Conservation (phyloP, 2,329 filamentous ascomycete genomes). For the Cladophialophora psammophila region DNA sequence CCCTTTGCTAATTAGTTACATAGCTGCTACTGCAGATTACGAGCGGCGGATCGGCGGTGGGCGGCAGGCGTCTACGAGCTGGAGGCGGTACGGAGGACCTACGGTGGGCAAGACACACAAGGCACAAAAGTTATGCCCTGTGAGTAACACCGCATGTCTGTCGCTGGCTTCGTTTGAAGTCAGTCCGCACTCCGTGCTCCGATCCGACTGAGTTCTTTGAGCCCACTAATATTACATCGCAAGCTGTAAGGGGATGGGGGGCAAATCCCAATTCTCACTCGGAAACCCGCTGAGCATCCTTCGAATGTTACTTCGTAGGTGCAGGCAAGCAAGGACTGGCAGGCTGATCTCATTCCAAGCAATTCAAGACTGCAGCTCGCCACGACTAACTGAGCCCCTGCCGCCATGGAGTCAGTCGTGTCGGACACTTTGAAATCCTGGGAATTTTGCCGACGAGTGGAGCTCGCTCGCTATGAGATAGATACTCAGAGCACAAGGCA, state of each 20-base stretch:
- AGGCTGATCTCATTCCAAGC: background rate
- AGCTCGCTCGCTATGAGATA: background rate
- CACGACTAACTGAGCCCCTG: background rate
- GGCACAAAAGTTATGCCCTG: slow-evolving; percentile 6
- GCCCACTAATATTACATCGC: background rate
- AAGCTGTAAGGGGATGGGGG: background rate
- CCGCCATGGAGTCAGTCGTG: background rate
- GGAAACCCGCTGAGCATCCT: background rate
- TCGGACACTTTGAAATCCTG: background rate
- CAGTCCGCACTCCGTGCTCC: background rate
- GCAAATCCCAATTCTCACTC: background rate
- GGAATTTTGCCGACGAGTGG: slow-evolving; percentile 2
- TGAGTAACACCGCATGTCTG: background rate
- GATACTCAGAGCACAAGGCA: background rate
- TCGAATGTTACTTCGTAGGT: background rate
- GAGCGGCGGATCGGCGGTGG: slow-evolving; percentile 17
- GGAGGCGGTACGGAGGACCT: background rate
- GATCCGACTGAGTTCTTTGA: background rate
- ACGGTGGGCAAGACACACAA: background rate
- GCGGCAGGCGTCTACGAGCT: slow-evolving; percentile 3
- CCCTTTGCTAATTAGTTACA: slow-evolving; percentile 15
- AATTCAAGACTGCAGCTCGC: background rate
- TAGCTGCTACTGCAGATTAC: slow-evolving; percentile 11
- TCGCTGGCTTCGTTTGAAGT: background rate
- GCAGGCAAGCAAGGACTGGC: background rate